Evolutionary conservation across 2,329 filamentous ascomycete species (phyloP), one percentile per base, ranked within the genome.

Genomic region (Westerdykella ornata): DNA sequence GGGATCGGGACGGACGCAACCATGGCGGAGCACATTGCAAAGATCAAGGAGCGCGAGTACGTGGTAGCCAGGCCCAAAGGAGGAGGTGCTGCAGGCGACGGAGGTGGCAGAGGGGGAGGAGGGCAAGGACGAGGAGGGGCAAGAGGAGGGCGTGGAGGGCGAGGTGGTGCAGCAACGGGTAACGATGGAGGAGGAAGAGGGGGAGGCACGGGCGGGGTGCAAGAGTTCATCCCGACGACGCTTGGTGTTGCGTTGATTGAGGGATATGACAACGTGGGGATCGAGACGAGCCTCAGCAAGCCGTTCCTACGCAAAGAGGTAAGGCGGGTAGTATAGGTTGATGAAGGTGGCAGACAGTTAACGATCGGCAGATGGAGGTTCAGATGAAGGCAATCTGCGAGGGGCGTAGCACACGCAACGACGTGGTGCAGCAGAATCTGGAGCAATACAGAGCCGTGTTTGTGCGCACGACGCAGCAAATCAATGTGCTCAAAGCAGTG

Each of bases 1-100:
- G 92, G 92, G 2, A 98, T 98, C 49, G 92, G 92, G 11, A 98
- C 92, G 8, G 92, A 98, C 69, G 92, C 92, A 5, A 98, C 92
- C 1, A 98, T 98, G 92, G 92, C 92, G 0, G 92, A 98, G 57
- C 92, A 98, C 61, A 98, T 98, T 57, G 81, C 86, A 44, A 98
- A 90, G 67, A 94, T 98, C 55, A 88, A 97, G 65, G 80, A 89
- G 44, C 76, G 92, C 45, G 76, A 89, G 53, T 98, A 98, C 58
- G 90, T 88, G 37, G 78, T 81, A 42, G 82, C 84, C 60, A 60
- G 79, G 68, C 60, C 74, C 58, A 74, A 67, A 46, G 65, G 58
- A 14, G 54, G 62, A 32, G 62, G 58, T 20, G 55, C 53, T 38
- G 60, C 47, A 20, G 65, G 60, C 15, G 66, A 65, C 28, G 70